Evolutionary conservation across 179 eudicot genomes (phyloP).

Genomic region (Amaranthus tricolor): DNA sequence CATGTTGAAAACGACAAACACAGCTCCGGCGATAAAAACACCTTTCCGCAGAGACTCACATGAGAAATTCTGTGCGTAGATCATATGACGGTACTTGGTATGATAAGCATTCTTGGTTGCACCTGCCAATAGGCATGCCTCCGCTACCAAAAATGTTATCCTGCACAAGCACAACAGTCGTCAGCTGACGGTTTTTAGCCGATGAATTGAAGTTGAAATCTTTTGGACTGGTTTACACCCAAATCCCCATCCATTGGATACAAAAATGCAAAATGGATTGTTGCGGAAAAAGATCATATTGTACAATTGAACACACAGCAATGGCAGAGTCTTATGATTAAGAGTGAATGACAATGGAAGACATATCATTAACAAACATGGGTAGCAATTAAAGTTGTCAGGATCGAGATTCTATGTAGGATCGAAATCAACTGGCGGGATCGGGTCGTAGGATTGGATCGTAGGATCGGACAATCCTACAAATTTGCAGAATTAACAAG

Average conservation of each 20-base stretch:
- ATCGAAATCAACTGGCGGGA: too few relatives aligned
- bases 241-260: not conserved
- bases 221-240: not conserved
- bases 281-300: not conserved
- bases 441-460: too few relatives aligned
- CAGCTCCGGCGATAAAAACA: constrained; percentile 87
- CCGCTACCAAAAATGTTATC: constrained; percentile 75
- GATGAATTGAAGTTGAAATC: not conserved
- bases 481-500: too few relatives aligned
- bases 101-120: constrained; percentile 86
- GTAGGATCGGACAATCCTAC: too few relatives aligned
- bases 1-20: constrained; percentile 83
- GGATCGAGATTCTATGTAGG: too few relatives aligned
- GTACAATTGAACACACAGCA: not conserved
- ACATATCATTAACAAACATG: too few relatives aligned
- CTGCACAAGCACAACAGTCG: constrained; percentile 35
- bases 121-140: constrained; percentile 75
- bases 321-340: too few relatives aligned
- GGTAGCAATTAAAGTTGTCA: too few relatives aligned
- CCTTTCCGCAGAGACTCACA: constrained; percentile 85
- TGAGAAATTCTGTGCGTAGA: constrained; percentile 68
- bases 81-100: constrained; percentile 57
- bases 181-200: not conserved
- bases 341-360: too few relatives aligned
- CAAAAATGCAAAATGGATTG: not conserved